phyloP scores from a whole-genome alignment of 331 rosid genomes.

The Rosa hybrid region DNA sequence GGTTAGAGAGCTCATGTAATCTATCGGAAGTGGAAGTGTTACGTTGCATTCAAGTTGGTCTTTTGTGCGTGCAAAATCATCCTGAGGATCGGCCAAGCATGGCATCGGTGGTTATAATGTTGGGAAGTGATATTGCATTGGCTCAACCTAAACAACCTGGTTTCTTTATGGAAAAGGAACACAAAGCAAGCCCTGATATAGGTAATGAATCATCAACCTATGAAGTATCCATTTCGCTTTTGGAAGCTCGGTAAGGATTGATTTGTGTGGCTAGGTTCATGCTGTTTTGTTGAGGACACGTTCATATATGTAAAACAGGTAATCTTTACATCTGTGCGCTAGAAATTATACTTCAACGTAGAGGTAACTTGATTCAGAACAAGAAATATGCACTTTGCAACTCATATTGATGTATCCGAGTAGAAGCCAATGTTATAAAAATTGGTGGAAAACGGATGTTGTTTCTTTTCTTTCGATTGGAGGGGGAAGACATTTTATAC shows the following conservation, averaged over 20 bases:
- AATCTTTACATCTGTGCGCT: neutral
- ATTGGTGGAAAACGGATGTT: too few species aligned
- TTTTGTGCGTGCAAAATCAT: constrained; percentile 39
- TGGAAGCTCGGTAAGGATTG: constrained; percentile 15
- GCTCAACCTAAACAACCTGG: constrained; percentile 63
- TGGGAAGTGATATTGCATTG: constrained; percentile 45
- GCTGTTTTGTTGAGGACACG: neutral
- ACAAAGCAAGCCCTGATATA: neutral
- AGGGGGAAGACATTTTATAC: too few species aligned
- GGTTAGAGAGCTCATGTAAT: constrained; percentile 22
- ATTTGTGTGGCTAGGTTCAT: neutral
- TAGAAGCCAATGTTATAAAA: too few species aligned
- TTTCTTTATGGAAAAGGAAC: constrained; percentile 24
- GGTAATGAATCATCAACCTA: constrained; percentile 12
- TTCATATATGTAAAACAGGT: neutral
- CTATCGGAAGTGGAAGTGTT: constrained; percentile 26
- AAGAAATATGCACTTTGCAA: too few species aligned
- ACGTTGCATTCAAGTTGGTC: constrained; percentile 55
- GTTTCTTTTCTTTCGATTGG: too few species aligned
- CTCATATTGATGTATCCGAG: too few species aligned
- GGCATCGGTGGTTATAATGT: constrained; percentile 47
- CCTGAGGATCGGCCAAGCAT: constrained; percentile 59
- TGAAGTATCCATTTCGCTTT: constrained; percentile 3
- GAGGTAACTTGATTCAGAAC: neutral
- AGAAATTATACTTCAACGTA: neutral